Evolutionary conservation across 2,329 filamentous ascomycete species (phyloP), one percentile per base, ranked within the genome.

Genomic region (Diaporthe vexans): DNA sequence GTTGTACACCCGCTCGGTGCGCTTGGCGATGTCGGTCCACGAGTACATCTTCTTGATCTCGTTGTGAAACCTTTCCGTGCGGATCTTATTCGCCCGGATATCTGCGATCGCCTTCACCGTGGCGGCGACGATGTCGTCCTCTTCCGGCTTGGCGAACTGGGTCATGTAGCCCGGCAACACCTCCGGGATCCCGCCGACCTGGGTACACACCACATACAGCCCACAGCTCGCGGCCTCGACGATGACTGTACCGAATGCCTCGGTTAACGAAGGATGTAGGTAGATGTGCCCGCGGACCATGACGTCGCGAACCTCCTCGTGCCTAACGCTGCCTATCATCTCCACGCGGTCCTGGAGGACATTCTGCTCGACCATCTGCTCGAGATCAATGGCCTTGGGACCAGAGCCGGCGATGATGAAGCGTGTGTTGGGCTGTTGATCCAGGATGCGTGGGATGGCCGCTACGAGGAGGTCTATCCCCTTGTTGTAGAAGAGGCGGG

Each of bases 31-130:
- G 82, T 99, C 96, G 37, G 94, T 94, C 97, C 97, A 99, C 1
- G 95, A 97, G 85, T 99, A 99, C 97, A 98, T 98, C 86, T 94
- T 94, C 83, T 96, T 95, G 76, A 99, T 97, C 83, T 98, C 94
- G 78, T 98, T 96, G 82, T 99, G 97, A 81, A 99, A 99, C 56
- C 93, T 91, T 82, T 98, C 96, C 0, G 97, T 97, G 76, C 95
- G 92, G 37, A 99, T 93, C 79, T 93, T 94, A 78, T 95, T 96
- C 8, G 93, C 93, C 58, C 96, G 92, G 73, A 99, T 88, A 40
- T 94, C 93, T 0, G 92, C 93, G 76, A 99, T 98, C 24, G 97
- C 97, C 77, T 93, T 93, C 24, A 94, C 94, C 0, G 97, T 98
- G 4, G 96, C 97, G 56, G 91, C 88, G 0, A 99, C 96, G 15